A percentile compares a stretch with the other conserved stretches of the same genome.
These are phyloP conservation scores for Dimocarpus longan DNA, from an alignment of 345 rosid species.

Conservation along the genomic window DNA sequence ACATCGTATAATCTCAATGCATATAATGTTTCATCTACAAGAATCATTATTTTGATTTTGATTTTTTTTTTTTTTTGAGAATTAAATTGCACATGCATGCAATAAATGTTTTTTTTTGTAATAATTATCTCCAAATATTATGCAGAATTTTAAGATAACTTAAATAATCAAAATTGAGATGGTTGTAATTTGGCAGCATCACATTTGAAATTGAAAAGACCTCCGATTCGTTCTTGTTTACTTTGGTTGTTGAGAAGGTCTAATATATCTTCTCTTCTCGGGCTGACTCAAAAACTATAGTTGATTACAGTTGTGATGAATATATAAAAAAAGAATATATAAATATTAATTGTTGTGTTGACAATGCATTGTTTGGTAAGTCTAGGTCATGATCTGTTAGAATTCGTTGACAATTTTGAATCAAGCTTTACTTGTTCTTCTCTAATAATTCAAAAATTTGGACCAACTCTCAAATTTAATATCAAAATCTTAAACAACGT, in stretches of 20 bases:
- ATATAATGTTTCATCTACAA: background rate
- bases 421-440: conserved; percentile 9
- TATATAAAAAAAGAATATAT: background rate
- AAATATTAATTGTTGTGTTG: conserved; percentile 17
- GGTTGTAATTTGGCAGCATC: background rate
- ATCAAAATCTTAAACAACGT: background rate
- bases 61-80: background rate
- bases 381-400: conserved; percentile 32
- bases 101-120: background rate
- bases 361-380: conserved; percentile 38
- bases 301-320: conserved; percentile 39
- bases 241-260: background rate
- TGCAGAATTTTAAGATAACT: too few relatives aligned
- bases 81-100: background rate
- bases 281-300: background rate
- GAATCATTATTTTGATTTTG: background rate
- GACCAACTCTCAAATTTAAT: conserved; percentile 11
- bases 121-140: background rate
- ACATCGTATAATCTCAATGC: background rate
- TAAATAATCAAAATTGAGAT: background rate
- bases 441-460: conserved; percentile 22
- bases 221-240: background rate
- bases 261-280: background rate
- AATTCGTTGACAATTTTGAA: conserved; percentile 38
- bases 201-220: background rate